phyloP scores from a whole-genome alignment of 1,284 basidiomycete species.

The Cerioporus squamosus region DNA sequence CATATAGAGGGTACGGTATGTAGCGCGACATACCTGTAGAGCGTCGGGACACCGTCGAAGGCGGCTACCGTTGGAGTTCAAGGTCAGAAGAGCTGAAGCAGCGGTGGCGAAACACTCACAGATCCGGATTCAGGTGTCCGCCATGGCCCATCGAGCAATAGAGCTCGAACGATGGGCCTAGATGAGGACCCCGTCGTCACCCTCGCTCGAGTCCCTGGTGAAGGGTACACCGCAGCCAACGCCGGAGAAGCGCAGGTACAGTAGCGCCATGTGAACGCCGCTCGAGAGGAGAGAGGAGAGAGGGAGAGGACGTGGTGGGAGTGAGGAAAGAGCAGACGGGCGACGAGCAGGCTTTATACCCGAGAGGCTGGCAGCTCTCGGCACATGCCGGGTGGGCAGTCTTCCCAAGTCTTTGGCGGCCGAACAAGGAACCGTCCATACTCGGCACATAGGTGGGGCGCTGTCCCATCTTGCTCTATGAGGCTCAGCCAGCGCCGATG shows the following conservation, averaged over 20 bases:
- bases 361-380: neutral
- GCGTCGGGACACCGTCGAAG: too few species aligned
- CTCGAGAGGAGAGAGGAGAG: neutral
- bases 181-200: too few species aligned
- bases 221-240: neutral
- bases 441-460: neutral
- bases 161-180: too few species aligned
- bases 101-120: neutral
- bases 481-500: too few species aligned
- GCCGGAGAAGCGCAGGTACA: too few species aligned
- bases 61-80: too few species aligned
- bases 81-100: too few species aligned
- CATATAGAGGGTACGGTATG: too few species aligned
- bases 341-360: neutral
- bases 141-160: neutral
- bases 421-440: neutral
- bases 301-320: conserved; percentile 7
- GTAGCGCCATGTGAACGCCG: neutral
- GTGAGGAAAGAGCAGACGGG: neutral
- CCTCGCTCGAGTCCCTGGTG: neutral
- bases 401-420: neutral
- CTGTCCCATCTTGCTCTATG: too few species aligned
- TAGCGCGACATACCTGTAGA: too few species aligned
- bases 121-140: neutral
- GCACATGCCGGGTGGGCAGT: neutral